Base-by-base conservation (phyloP, 106 monocot genomes). In the Narthecium ossifragum region DNA sequence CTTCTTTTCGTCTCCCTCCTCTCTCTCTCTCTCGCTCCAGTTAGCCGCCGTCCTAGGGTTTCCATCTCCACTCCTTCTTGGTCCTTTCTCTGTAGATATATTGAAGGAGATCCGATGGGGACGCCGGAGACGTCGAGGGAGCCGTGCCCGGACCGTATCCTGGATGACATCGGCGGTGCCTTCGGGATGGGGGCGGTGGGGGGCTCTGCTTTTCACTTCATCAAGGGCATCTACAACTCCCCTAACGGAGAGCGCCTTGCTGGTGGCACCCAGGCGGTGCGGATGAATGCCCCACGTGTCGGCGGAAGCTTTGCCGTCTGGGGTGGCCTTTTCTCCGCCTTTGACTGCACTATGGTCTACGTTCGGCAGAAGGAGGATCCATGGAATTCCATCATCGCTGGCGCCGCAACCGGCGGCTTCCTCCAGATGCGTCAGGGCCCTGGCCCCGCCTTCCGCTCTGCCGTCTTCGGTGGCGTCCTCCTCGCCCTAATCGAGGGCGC, bases 271-370 rank as follows among this genome's bases (percentile, higher is more conserved):
- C 80, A 76, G 53, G 80, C 80, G 49, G 83, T 87, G 8, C 77
- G 83, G 15, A 87, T 87, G 92, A 87, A 92, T 64, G 86, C 86
- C 22, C 83, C 85, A 1, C 83, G 92, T 48, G 78, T 92, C 51
- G 92, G 87, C 26, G 92, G 92, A 5, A 75, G 84, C 80, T 92
- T 92, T 55, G 87, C 92, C n/a, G 92, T 87, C n/a, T 92, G 92
- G 87, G 92, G 92, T 29, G 87, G 92, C 4, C 84, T 87, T 51
- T 92, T 92, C 78, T 92, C 87, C 22, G 64, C 75, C 64, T 92
- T 88, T 59, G 87, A 92, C 33, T 87, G 92, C 73, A 59, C 80
- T 72, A 88, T 88, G 87, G 92, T 92, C 43, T 92, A 84, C 66
- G 37, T 83, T 40, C 77, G 92, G 66, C 92, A 92, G 80, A 88